Evolutionary conservation across 2,329 filamentous ascomycete species (phyloP).

Genomic region (Aspergillus sp.): DNA sequence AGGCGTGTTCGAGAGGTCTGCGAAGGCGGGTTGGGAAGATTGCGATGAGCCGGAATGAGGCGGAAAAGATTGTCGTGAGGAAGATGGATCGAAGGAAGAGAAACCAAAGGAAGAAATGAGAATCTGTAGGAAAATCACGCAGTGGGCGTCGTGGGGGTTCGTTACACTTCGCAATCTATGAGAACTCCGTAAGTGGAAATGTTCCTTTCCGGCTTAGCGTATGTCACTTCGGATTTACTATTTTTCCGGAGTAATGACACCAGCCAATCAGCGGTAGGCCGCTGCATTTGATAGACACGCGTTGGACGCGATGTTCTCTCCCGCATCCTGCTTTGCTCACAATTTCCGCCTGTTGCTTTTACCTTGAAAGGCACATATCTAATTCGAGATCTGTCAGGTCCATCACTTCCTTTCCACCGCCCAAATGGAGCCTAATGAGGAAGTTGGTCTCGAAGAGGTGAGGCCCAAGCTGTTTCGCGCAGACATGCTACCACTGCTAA

Average conservation of each 20-base stretch:
- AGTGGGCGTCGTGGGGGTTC: neutral
- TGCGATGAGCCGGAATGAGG: neutral
- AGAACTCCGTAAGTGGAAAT: conserved; percentile 14
- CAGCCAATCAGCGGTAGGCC: conserved; percentile 11
- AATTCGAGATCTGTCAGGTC: neutral
- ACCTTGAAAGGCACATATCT: neutral
- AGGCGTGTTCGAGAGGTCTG: neutral
- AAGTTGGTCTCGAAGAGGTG: conserved; percentile 35
- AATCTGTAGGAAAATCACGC: neutral
- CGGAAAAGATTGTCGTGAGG: neutral
- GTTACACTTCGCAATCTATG: neutral
- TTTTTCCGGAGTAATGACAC: conserved; percentile 2
- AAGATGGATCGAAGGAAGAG: neutral
- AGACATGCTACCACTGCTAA: neutral
- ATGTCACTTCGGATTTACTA: conserved; percentile 1
- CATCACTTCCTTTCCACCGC: neutral
- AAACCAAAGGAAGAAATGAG: neutral
- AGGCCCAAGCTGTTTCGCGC: neutral
- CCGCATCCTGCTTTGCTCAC: neutral
- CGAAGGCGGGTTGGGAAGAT: neutral
- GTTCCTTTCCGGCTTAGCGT: conserved; percentile 14
- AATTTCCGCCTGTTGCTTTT: too few relatives aligned
- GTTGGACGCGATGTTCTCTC: conserved; percentile 1
- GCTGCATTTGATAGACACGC: neutral
- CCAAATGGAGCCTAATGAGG: conserved; percentile 27